Conservation (phyloP, 495 filamentous ascomycete species). For the Lasiosphaeriaceae sp. region DNA sequence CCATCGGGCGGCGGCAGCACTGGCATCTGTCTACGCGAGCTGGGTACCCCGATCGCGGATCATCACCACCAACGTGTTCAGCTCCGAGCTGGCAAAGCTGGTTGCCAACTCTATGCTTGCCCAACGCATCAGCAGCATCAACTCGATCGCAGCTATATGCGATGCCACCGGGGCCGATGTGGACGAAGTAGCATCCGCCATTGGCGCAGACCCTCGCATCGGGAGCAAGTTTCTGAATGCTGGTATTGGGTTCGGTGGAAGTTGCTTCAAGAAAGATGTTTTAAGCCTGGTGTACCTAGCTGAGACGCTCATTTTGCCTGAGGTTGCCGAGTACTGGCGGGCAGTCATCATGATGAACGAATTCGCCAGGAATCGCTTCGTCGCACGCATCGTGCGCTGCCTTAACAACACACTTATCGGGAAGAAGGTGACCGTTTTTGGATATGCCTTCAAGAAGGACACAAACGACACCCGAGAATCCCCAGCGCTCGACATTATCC, state of each 20-base stretch:
- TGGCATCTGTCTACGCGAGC: slow-evolving; percentile 60
- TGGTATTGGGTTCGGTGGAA: slow-evolving; percentile 73
- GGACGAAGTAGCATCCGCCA: slow-evolving; percentile 60
- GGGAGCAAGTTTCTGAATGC: slow-evolving; percentile 69
- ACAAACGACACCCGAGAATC: slow-evolving; percentile 72
- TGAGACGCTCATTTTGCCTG: slow-evolving; percentile 62
- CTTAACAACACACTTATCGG: slow-evolving; percentile 62
- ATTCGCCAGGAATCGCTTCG: slow-evolving; percentile 64
- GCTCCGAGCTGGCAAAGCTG: slow-evolving; percentile 73
- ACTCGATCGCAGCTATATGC: slow-evolving; percentile 72
- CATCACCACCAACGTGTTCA: slow-evolving; percentile 69
- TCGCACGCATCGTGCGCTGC: slow-evolving; percentile 56
- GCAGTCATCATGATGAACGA: slow-evolving; percentile 73
- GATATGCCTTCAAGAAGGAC: slow-evolving; percentile 77
- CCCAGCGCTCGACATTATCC: slow-evolving; percentile 62
- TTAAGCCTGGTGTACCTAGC: slow-evolving; percentile 69
- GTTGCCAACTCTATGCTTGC: slow-evolving; percentile 78
- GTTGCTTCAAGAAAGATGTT: slow-evolving; percentile 80
- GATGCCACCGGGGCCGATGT: slow-evolving; percentile 72
- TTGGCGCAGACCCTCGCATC: slow-evolving; percentile 68
- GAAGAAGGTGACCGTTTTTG: slow-evolving; percentile 72
- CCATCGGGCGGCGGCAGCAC: slow-evolving; percentile 54
- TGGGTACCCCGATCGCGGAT: slow-evolving; percentile 67
- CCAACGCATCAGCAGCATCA: slow-evolving; percentile 77
- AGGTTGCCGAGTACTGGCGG: slow-evolving; percentile 74